Percentiles rank a stretch among this genome's conserved stretches.
Conservation (phyloP, 2,329 filamentous ascomycete species). For the Microdochium bolleyi region DNA sequence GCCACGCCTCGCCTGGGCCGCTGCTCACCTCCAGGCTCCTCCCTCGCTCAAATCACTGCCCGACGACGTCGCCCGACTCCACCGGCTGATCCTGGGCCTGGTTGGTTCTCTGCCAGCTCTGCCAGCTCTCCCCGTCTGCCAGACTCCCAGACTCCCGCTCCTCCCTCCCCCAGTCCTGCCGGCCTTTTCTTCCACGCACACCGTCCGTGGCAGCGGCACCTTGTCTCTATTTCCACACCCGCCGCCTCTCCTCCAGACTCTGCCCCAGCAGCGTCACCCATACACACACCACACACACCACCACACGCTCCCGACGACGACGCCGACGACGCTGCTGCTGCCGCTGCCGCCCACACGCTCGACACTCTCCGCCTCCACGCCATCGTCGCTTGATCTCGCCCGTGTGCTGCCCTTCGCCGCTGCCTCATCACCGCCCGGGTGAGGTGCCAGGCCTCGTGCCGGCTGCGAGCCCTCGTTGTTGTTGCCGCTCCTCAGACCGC, state of each 20-base stretch:
- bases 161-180: background rate
- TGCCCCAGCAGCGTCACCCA: background rate
- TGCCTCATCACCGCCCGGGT: background rate
- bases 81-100: too few relatives aligned
- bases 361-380: background rate
- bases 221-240: constrained; percentile 1
- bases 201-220: background rate
- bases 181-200: background rate
- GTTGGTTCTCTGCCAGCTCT: too few relatives aligned
- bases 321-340: background rate
- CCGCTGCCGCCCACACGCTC: background rate
- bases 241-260: background rate
- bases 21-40: too few relatives aligned
- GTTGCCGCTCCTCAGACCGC: background rate
- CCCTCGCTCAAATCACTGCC: too few relatives aligned
- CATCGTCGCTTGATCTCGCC: too few relatives aligned
- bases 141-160: background rate
- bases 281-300: background rate
- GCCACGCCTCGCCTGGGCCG: too few relatives aligned
- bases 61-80: too few relatives aligned
- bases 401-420: background rate
- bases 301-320: background rate
- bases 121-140: background rate
- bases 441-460: background rate
- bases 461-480: background rate